A percentile compares a stretch with the other conserved stretches of the same genome.
Evolutionary conservation across 1,139 yeast species (phyloP).

Genomic region (Tardiomyces digboiensis): DNA sequence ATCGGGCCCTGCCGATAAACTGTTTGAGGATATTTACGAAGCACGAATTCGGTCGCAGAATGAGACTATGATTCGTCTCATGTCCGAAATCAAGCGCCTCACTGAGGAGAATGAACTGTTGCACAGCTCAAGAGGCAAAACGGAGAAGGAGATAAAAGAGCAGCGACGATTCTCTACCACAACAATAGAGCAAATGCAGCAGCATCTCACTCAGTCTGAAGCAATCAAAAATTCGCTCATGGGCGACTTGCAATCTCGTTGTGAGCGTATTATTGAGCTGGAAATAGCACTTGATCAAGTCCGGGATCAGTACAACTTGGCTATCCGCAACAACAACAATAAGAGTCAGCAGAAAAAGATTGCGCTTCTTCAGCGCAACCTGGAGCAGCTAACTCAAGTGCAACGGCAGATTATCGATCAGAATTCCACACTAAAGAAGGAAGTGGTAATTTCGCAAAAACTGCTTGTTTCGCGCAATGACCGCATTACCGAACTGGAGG

Average conservation of each 20-base stretch:
- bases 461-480: conserved; percentile 51
- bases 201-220: conserved; percentile 21
- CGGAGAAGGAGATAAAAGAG: background rate
- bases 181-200: conserved; percentile 14
- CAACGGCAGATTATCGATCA: conserved; percentile 38
- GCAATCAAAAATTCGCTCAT: conserved; percentile 29
- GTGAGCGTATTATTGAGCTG: conserved; percentile 33
- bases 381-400: conserved; percentile 35
- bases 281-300: conserved; percentile 34
- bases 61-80: conserved; percentile 16
- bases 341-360: conserved; percentile 28
- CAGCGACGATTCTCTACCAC: background rate
- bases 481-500: conserved; percentile 48
- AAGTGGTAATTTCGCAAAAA: conserved; percentile 45
- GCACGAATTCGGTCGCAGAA: conserved; percentile 14
- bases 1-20: conserved; percentile 3
- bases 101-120: conserved; percentile 10
- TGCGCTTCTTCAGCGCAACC: conserved; percentile 35
- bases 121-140: conserved; percentile 2
- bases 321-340: conserved; percentile 20
- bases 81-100: conserved; percentile 14
- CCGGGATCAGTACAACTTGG: conserved; percentile 26
- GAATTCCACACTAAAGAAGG: conserved; percentile 34
- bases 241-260: conserved; percentile 33
- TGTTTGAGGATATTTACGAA: conserved; percentile 10